A percentile compares a stretch with the other conserved stretches of the same genome.
Evolutionary conservation across 2,329 filamentous ascomycete genomes (phyloP).

Genomic region (Microcyclospora tardicrescens): DNA sequence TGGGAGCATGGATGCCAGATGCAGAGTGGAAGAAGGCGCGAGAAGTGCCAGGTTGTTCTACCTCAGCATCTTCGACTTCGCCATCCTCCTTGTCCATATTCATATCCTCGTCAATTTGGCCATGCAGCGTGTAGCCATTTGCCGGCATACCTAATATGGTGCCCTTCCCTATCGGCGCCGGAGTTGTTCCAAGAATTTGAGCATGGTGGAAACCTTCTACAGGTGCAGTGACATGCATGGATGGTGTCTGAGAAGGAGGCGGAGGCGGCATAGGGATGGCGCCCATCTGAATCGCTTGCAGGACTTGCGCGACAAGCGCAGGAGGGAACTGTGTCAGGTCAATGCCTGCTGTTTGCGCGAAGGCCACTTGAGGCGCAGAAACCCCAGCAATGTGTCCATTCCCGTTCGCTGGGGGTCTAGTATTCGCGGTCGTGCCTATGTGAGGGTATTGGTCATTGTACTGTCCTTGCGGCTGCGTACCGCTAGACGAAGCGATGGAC

Average conservation of each 20-base stretch:
- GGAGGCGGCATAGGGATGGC: conserved; percentile 10
- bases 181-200: too few relatives aligned
- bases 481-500: too few relatives aligned
- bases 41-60: conserved; percentile 10
- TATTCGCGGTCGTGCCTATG: too few relatives aligned
- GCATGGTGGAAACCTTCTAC: too few relatives aligned
- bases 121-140: background rate
- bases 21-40: too few relatives aligned
- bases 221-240: too few relatives aligned
- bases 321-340: background rate
- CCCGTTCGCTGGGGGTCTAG: too few relatives aligned
- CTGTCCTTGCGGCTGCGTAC: too few relatives aligned
- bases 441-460: too few relatives aligned
- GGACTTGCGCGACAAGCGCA: conserved; percentile 10
- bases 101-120: conserved; percentile 7
- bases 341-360: conserved; percentile 1
- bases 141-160: too few relatives aligned
- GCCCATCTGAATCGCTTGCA: conserved; percentile 15
- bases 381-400: too few relatives aligned
- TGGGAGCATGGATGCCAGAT: background rate
- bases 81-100: conserved; percentile 53
- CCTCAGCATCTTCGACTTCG: conserved; percentile 61
- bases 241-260: background rate
- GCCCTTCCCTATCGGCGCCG: too few relatives aligned
- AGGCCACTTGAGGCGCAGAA: conserved; percentile 4